Percentiles rank a stretch among this genome's conserved stretches.
Conservation (phyloP, 768 basidiomycete species). For the Auricularia cornea region DNA sequence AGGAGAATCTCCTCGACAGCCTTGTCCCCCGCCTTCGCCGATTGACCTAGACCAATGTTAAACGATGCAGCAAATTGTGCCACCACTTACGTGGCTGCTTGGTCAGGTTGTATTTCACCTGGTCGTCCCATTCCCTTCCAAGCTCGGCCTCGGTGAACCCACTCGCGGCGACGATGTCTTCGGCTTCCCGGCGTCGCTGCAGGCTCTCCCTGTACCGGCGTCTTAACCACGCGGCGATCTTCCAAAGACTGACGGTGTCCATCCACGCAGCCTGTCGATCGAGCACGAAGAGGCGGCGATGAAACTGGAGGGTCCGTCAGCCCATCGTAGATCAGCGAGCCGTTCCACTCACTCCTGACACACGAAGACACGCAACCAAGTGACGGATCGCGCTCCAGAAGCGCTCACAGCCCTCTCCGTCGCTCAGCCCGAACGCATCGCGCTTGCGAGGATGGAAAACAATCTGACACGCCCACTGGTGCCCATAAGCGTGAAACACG, state of each 20-base stretch:
- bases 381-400: constrained; percentile 4
- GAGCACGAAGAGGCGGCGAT: not conserved
- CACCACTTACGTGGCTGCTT: not conserved
- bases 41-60: not conserved
- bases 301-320: not conserved
- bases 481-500: constrained; percentile 25
- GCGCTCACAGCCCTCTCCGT: constrained; percentile 9
- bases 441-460: constrained; percentile 2
- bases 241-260: not conserved
- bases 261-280: not conserved
- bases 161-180: not conserved
- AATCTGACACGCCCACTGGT: constrained; percentile 6
- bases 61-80: not conserved
- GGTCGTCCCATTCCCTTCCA: not conserved
- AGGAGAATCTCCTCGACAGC: not conserved
- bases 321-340: not conserved
- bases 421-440: not conserved
- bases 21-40: not conserved
- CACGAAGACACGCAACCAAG: constrained; percentile 3
- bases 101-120: not conserved
- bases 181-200: not conserved
- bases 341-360: constrained; percentile 6
- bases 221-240: not conserved
- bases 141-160: not conserved
- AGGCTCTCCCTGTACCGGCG: not conserved